Percentiles rank a stretch among this genome's conserved stretches.
phyloP scores from a whole-genome alignment of 208 protist genomes.

The Wallacemonas sp. region DNA sequence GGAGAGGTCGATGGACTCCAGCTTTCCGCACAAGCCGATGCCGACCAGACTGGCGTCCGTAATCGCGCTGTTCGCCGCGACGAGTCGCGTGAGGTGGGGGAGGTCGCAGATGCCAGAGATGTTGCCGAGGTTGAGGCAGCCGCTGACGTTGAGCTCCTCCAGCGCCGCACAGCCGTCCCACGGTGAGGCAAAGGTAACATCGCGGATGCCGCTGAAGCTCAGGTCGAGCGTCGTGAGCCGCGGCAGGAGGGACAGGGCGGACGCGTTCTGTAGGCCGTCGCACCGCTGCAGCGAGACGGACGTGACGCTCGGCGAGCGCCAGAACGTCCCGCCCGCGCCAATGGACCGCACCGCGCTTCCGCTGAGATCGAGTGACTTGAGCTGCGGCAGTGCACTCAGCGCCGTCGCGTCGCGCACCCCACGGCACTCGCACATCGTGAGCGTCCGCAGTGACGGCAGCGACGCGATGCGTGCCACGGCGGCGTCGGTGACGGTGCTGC shows the following conservation, averaged over 20 bases:
- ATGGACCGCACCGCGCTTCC: constrained; percentile 19
- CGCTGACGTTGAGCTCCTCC: constrained; percentile 12
- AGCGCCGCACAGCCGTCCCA: constrained; percentile 15
- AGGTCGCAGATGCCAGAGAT: constrained; percentile 6
- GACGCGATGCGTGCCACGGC: constrained; percentile 16
- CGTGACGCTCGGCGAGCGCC: constrained; percentile 15
- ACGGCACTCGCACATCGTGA: constrained; percentile 31
- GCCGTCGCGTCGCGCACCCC: constrained; percentile 27
- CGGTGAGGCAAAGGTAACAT: constrained; percentile 14
- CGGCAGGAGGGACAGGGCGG: constrained; percentile 15
- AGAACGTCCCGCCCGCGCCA: constrained; percentile 17
- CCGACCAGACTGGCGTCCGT: constrained; percentile 30
- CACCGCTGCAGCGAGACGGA: constrained; percentile 15
- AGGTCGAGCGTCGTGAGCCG: constrained; percentile 21
- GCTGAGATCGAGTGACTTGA: constrained; percentile 30
- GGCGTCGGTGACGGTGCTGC: neutral
- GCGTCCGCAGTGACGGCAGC: constrained; percentile 15
- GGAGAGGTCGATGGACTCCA: constrained; percentile 44
- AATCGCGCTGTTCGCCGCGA: constrained; percentile 26
- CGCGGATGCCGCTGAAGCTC: constrained; percentile 2
- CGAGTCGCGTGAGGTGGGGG: constrained; percentile 16
- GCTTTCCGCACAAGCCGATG: constrained; percentile 24
- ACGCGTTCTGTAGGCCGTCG: constrained; percentile 2
- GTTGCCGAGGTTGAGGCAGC: constrained; percentile 6
- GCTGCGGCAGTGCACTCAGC: constrained; percentile 22